phyloP scores from a whole-genome alignment of 139 green algal species.

The Tetraselmis chui region DNA sequence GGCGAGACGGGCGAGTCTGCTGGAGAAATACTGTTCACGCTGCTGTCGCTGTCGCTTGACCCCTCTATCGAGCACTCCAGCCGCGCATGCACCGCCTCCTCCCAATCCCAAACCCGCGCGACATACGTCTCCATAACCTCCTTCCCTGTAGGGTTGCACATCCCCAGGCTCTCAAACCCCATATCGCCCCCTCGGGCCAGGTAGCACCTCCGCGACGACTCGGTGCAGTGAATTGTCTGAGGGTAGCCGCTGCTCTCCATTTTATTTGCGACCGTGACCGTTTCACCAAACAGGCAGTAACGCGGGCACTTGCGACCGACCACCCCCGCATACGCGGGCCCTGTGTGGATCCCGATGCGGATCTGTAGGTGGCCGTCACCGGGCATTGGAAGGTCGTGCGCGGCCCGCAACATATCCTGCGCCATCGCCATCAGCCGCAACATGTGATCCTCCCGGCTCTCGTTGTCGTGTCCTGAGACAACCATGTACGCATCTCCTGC shows the following conservation, averaged over 20 bases:
- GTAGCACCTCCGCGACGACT: not conserved
- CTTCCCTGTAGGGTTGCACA: not conserved
- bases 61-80: too few species aligned
- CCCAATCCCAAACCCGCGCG: too few species aligned
- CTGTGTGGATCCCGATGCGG: slow-evolving; percentile 38
- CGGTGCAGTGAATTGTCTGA: slow-evolving; percentile 35
- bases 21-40: too few species aligned
- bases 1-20: too few species aligned
- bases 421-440: slow-evolving; percentile 36
- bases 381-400: slow-evolving; percentile 30
- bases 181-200: too few species aligned
- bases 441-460: slow-evolving; percentile 23
- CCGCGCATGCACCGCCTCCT: too few species aligned
- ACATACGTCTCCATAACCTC: not conserved
- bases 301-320: slow-evolving; percentile 45
- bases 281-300: slow-evolving; percentile 46
- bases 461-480: slow-evolving; percentile 30
- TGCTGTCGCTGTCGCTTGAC: too few species aligned
- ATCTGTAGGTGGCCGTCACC: slow-evolving; percentile 31
- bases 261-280: slow-evolving; percentile 35
- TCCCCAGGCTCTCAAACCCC: not conserved
- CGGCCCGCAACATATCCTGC: slow-evolving; percentile 36
- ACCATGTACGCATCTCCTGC: slow-evolving; percentile 48
- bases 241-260: slow-evolving; percentile 41
- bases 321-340: slow-evolving; percentile 38